Evolutionary conservation across 2,329 filamentous ascomycete species (phyloP).

Genomic region (Xylaria sp.): DNA sequence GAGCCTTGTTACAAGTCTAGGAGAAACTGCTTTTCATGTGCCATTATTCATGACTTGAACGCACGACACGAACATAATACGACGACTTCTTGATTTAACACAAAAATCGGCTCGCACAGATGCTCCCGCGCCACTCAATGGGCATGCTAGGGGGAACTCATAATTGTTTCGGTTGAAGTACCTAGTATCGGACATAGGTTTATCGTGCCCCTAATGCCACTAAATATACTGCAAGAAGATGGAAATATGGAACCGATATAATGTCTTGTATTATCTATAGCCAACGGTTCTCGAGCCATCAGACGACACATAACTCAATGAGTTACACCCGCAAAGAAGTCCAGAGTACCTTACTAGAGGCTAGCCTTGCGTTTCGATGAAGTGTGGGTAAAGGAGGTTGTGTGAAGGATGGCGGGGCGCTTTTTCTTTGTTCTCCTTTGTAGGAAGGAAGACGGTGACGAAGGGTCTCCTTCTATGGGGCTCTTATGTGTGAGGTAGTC

Average conservation of each 20-base stretch:
- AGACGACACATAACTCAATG: conserved; percentile 13
- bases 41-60: conserved; percentile 44
- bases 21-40: conserved; percentile 41
- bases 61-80: conserved; percentile 34
- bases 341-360: conserved; percentile 9
- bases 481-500: conserved; percentile 28
- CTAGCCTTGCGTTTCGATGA: conserved; percentile 11
- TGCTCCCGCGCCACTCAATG: not conserved
- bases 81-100: conserved; percentile 11
- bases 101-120: conserved; percentile 12
- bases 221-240: conserved; percentile 3
- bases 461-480: conserved; percentile 29
- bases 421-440: conserved; percentile 20
- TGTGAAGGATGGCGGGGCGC: conserved; percentile 3
- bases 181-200: conserved; percentile 3
- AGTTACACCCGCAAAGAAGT: conserved; percentile 4
- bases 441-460: conserved; percentile 28
- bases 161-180: conserved; percentile 15
- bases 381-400: conserved; percentile 18
- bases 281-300: conserved; percentile 19
- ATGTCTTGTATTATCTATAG: conserved; percentile 39
- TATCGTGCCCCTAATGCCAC: conserved; percentile 12
- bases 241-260: conserved; percentile 33
- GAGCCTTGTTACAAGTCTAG: conserved; percentile 46
- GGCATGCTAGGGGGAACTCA: not conserved